Evolutionary conservation across 2,329 filamentous ascomycete genomes (phyloP).

Genomic region (Cordyceps pruinosa): DNA sequence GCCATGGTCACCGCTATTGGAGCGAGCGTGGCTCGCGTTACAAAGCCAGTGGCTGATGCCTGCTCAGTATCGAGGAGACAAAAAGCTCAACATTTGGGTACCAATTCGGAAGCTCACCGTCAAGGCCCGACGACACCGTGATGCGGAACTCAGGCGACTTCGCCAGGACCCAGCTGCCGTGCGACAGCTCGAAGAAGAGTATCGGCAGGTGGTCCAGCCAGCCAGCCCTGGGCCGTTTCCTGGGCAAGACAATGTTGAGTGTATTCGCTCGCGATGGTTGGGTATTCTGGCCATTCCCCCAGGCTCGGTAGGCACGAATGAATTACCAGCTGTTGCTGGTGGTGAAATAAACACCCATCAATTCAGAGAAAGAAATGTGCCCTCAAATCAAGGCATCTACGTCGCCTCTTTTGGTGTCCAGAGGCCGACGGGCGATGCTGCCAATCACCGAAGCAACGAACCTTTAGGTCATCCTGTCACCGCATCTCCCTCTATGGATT

Average conservation of each 20-base stretch:
- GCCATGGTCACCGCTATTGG: constrained; percentile 38
- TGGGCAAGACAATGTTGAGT: constrained; percentile 16
- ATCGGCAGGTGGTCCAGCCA: constrained; percentile 22
- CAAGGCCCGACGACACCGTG: constrained; percentile 31
- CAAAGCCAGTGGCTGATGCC: constrained; percentile 39
- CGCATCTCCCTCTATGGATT: not conserved
- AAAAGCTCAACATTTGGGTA: constrained; percentile 31
- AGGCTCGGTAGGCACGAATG: not conserved
- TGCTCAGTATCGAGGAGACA: constrained; percentile 20
- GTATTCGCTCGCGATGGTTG: constrained; percentile 26
- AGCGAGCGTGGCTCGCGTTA: constrained; percentile 41
- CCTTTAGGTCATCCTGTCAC: not conserved
- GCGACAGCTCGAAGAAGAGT: constrained; percentile 23
- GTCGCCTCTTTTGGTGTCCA: not conserved
- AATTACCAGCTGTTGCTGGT: not conserved
- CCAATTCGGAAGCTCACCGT: constrained; percentile 34
- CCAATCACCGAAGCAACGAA: not conserved
- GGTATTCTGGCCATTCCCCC: constrained; percentile 21
- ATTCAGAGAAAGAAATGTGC: no score
- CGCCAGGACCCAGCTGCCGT: constrained; percentile 21
- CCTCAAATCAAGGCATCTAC: not conserved
- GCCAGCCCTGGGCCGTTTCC: constrained; percentile 24
- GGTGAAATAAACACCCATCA: no score
- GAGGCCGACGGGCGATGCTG: not conserved
- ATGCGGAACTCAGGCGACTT: constrained; percentile 28